phyloP scores from a whole-genome alignment of 805 yeast genomes.

The Yamadazyma sp. region DNA sequence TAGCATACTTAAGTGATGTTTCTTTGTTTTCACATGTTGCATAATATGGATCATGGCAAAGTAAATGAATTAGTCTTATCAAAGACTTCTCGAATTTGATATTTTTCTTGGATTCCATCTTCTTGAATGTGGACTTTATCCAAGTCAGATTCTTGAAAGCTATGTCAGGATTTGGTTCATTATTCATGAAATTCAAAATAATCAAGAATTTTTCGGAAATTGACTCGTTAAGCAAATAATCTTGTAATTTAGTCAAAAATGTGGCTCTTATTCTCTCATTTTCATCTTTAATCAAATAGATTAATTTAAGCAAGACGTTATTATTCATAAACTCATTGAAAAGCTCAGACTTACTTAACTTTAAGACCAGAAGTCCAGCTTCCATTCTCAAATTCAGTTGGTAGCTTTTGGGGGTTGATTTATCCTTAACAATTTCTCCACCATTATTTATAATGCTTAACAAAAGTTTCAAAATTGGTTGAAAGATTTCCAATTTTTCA shows the following conservation, averaged over 20 bases:
- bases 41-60: constrained; percentile 66
- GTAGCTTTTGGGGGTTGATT: constrained; percentile 57
- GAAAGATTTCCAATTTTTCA: constrained; percentile 42
- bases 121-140: constrained; percentile 58
- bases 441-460: constrained; percentile 66
- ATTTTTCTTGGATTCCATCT: constrained; percentile 31
- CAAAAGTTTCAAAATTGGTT: constrained; percentile 65
- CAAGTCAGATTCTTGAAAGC: constrained; percentile 59
- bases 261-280: constrained; percentile 51
- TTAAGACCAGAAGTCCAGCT: constrained; percentile 65
- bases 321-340: constrained; percentile 54
- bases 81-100: constrained; percentile 63
- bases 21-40: constrained; percentile 22
- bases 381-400: constrained; percentile 61
- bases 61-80: constrained; percentile 62
- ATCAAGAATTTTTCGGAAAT: constrained; percentile 68
- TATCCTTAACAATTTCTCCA: constrained; percentile 65
- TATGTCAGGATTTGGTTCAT: constrained; percentile 61
- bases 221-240: constrained; percentile 45
- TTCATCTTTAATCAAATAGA: constrained; percentile 66
- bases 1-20: constrained; percentile 26
- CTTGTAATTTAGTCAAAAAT: constrained; percentile 51
- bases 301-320: constrained; percentile 47
- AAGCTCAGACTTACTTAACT: constrained; percentile 55
- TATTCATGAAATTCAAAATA: constrained; percentile 68